phyloP scores from a whole-genome alignment of 345 rosid species.

The Gossypium arboreum region DNA sequence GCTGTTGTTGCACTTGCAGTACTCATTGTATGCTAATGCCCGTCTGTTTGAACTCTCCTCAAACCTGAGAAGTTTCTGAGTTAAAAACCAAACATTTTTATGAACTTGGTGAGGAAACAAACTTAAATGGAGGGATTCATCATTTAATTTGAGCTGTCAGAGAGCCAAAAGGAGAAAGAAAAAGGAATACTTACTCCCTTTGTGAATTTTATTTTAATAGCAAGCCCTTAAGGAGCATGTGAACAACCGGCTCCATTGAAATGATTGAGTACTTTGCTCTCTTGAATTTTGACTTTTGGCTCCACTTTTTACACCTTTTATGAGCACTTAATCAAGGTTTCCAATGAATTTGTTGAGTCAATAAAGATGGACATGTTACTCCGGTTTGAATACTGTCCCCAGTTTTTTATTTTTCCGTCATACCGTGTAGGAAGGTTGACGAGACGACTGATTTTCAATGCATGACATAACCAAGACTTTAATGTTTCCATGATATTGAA shows the following conservation, averaged over 20 bases:
- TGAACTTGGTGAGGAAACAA: slow-evolving; percentile 6
- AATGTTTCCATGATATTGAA: no score
- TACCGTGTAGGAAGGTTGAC: background rate
- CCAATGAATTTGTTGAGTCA: no score
- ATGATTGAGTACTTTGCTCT: no score
- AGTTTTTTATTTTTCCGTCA: background rate
- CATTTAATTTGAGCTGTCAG: slow-evolving; percentile 22
- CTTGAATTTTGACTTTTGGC: no score
- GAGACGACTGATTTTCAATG: background rate
- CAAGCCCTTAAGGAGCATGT: background rate
- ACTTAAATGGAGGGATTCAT: slow-evolving; percentile 6
- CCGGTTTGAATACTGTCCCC: no score
- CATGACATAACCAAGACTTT: background rate
- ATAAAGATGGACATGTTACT: no score
- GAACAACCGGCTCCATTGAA: background rate
- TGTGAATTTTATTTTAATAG: no score
- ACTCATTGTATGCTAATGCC: slow-evolving; percentile 5
- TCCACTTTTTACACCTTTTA: no score
- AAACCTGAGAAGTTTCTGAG: background rate
- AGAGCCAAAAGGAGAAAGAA: slow-evolving; percentile 6
- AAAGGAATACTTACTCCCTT: background rate
- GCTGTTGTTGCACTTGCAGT: background rate
- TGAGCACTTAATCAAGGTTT: no score
- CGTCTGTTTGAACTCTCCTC: background rate
- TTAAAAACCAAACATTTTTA: background rate